Conservation (phyloP, 2,329 filamentous ascomycete genomes). For the Phialophora expanda region DNA sequence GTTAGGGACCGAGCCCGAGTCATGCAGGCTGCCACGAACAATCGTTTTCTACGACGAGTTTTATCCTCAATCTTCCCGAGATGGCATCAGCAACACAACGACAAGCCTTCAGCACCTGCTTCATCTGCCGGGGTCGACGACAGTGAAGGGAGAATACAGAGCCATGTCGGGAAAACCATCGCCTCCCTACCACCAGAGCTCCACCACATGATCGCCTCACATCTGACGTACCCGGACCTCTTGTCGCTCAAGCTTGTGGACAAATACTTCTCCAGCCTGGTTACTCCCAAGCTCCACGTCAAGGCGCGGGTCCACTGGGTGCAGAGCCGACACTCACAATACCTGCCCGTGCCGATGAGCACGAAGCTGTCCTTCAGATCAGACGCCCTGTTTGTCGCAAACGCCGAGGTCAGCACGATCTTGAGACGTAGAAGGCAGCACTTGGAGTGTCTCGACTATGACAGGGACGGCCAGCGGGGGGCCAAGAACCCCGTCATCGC, state of each 20-base stretch:
- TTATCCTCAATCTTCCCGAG: not conserved
- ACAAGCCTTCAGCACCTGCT: not conserved
- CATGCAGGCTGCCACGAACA: not conserved
- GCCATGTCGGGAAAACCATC: slow-evolving; percentile 52
- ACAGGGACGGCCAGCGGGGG: not conserved
- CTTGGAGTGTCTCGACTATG: slow-evolving; percentile 27
- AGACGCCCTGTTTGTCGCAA: slow-evolving; percentile 32
- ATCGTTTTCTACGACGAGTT: not conserved
- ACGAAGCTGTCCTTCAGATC: slow-evolving; percentile 24
- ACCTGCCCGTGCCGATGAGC: slow-evolving; percentile 25
- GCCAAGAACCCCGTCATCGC: not conserved
- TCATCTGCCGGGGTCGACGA: not conserved
- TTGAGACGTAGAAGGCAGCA: slow-evolving; percentile 27
- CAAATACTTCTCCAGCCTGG: slow-evolving; percentile 37
- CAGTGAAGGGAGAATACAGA: too few species aligned
- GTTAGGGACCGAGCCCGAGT: not conserved
- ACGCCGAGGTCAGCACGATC: slow-evolving; percentile 31
- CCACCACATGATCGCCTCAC: slow-evolving; percentile 39
- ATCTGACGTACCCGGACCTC: slow-evolving; percentile 41
- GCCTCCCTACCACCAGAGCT: slow-evolving; percentile 44
- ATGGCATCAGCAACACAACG: not conserved
- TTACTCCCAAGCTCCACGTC: slow-evolving; percentile 16
- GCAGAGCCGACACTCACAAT: slow-evolving; percentile 9
- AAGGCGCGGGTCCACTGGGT: slow-evolving; percentile 27
- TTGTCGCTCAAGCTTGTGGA: slow-evolving; percentile 41